These are phyloP conservation scores for Entophlyctis helioformis DNA, from an alignment of 192 early-diverging fungal genomes.

Conservation along the genomic window DNA sequence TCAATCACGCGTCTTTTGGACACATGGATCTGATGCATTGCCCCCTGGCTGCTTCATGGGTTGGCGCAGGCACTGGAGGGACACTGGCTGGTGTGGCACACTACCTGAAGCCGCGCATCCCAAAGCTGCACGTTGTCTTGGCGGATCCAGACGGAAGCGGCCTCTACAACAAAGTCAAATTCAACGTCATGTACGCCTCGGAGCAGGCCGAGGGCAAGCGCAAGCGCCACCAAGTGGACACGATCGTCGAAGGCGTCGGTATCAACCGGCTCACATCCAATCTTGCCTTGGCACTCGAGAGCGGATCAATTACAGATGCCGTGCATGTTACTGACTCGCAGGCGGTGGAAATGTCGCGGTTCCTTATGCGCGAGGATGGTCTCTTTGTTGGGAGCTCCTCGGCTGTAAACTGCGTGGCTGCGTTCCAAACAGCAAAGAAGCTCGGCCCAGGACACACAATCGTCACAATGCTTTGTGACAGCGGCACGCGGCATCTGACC, in stretches of 20 bases:
- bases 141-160: slow-evolving; percentile 92
- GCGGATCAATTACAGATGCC: slow-evolving; percentile 64
- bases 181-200: slow-evolving; percentile 80
- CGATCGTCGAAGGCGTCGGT: slow-evolving; percentile 92
- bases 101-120: slow-evolving; percentile 63
- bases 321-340: slow-evolving; percentile 75
- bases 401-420: slow-evolving; percentile 86
- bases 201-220: slow-evolving; percentile 82
- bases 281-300: slow-evolving; percentile 43
- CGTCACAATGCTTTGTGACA: slow-evolving; percentile 85
- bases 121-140: slow-evolving; percentile 53
- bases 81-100: slow-evolving; percentile 82
- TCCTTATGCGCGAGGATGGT: slow-evolving; percentile 67
- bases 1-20: too few species aligned
- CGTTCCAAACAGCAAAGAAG: slow-evolving; percentile 57
- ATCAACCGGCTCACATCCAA: slow-evolving; percentile 89
- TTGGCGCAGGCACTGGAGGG: slow-evolving; percentile 62
- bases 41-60: neutral
- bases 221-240: slow-evolving; percentile 91
- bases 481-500: slow-evolving; percentile 82
- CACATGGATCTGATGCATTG: too few species aligned
- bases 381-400: slow-evolving; percentile 85
- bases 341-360: slow-evolving; percentile 80
- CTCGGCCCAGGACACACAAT: slow-evolving; percentile 84
- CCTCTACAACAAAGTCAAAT: slow-evolving; percentile 80